Evolutionary conservation across 2,329 filamentous ascomycete genomes (phyloP), one percentile per base, ranked within the genome.

Genomic region (Nigrospora sphaerica): DNA sequence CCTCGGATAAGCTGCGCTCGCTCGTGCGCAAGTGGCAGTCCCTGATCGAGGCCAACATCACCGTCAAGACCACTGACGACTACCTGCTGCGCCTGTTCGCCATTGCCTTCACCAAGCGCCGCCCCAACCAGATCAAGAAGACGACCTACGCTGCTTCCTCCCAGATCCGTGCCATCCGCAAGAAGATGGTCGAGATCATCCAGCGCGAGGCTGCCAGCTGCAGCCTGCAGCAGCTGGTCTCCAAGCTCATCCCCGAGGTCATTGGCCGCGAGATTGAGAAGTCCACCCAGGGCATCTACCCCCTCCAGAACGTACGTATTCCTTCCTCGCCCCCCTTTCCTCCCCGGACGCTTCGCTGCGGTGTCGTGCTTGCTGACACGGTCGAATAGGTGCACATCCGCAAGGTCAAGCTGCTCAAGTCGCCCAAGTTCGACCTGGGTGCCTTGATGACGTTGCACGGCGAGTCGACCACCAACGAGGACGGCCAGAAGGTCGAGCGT

Each of bases 141-240:
- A 98, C 93, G 66, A 98, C 93, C 70, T 98, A 98, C 70, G 93
- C 93, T 62, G 86, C 86, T 58, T 90, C 89, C 57, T 97, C 93
- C 57, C 93, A 98, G 78, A 97, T 97, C 74, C 87, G 92, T 60
- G 85, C 87, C 62, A 98, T 98, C 74, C 88, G 93, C 75, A 93
- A 91, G 83, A 97, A 98, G 89, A 98, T 98, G 93, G 87, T 83
- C 57, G 93, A 98, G 77, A 97, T 98, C 75, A 97, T 98, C 74
- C 83, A 88, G 74, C 87, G 91, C 64, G 93, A 98, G 81, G 93
- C 93, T 54, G 81, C 87, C 62, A 88, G 81, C 78, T 95, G 90
- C 84, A 95, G 90, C 56, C 84, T 98, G 59, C 85, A 88, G 63
- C 92, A 97, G 82, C 85, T 98, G 63, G 95, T 90, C 68, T 88